phyloP scores from a whole-genome alignment of 768 basidiomycete genomes.

The Lactarius evosmus region DNA sequence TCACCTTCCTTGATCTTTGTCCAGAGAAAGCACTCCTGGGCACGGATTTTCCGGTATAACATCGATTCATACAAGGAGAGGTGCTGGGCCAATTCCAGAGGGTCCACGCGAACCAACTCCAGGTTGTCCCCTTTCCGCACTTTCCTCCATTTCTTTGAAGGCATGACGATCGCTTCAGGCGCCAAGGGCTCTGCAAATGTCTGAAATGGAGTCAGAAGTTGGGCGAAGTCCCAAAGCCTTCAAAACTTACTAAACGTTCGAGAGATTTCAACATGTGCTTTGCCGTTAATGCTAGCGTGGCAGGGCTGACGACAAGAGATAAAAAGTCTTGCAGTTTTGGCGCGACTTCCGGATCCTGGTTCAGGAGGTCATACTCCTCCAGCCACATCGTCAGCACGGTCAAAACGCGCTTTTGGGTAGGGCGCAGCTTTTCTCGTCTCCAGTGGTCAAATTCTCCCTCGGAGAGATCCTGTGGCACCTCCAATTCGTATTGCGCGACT shows the following conservation, averaged over 20 bases:
- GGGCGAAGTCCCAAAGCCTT: background rate
- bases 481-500: conserved; percentile 57
- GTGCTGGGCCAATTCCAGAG: conserved; percentile 73
- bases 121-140: conserved; percentile 52
- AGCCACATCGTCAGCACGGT: conserved; percentile 59
- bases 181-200: conserved; percentile 22
- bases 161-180: conserved; percentile 9
- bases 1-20: conserved; percentile 40
- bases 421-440: conserved; percentile 57
- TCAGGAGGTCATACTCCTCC: conserved; percentile 55
- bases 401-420: conserved; percentile 60
- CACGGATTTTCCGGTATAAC: conserved; percentile 65
- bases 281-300: conserved; percentile 44
- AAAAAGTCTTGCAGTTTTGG: conserved; percentile 57
- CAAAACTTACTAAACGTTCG: conserved; percentile 50
- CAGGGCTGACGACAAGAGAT: conserved; percentile 36
- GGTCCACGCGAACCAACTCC: conserved; percentile 63
- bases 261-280: conserved; percentile 50
- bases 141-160: conserved; percentile 36
- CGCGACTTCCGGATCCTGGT: conserved; percentile 63
- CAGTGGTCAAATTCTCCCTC: conserved; percentile 59
- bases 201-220: conserved; percentile 7
- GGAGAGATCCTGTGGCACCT: conserved; percentile 43
- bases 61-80: conserved; percentile 71
- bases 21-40: conserved; percentile 73